Evolutionary conservation across 2,329 filamentous ascomycete genomes (phyloP).

Genomic region (Sarocladiaceae sp.): DNA sequence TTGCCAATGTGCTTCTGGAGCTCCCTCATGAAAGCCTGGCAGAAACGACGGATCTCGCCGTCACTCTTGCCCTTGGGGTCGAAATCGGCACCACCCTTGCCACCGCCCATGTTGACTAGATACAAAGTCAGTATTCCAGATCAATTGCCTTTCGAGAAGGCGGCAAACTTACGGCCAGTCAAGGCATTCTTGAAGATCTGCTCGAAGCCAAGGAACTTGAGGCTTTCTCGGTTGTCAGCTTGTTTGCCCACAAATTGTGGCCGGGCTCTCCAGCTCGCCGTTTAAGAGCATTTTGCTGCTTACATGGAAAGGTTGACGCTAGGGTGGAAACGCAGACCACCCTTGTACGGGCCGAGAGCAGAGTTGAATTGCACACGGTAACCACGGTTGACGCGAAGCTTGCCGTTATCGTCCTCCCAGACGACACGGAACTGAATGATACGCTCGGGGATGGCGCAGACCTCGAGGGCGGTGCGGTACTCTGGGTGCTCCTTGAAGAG

Average conservation of each 20-base stretch:
- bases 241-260: background rate
- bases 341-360: slow-evolving; percentile 96
- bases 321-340: slow-evolving; percentile 91
- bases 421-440: slow-evolving; percentile 95
- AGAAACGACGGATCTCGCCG: slow-evolving; percentile 96
- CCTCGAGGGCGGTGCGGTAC: slow-evolving; percentile 84
- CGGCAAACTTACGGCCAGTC: slow-evolving; percentile 71
- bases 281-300: slow-evolving; percentile 14
- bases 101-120: slow-evolving; percentile 74
- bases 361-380: slow-evolving; percentile 99
- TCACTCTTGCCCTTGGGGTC: slow-evolving; percentile 98
- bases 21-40: slow-evolving; percentile 92
- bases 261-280: background rate
- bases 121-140: slow-evolving; percentile 13
- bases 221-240: slow-evolving; percentile 25
- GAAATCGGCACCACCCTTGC: slow-evolving; percentile 97
- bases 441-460: slow-evolving; percentile 89
- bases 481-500: slow-evolving; percentile 93
- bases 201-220: slow-evolving; percentile 99
- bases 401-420: slow-evolving; percentile 92
- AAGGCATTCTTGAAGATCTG: slow-evolving; percentile 99
- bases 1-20: slow-evolving; percentile 94
- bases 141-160: background rate
- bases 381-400: slow-evolving; percentile 87
- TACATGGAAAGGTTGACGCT: slow-evolving; percentile 71